phyloP scores from a whole-genome alignment of 768 basidiomycete genomes.

The Phylloporus sp. region DNA sequence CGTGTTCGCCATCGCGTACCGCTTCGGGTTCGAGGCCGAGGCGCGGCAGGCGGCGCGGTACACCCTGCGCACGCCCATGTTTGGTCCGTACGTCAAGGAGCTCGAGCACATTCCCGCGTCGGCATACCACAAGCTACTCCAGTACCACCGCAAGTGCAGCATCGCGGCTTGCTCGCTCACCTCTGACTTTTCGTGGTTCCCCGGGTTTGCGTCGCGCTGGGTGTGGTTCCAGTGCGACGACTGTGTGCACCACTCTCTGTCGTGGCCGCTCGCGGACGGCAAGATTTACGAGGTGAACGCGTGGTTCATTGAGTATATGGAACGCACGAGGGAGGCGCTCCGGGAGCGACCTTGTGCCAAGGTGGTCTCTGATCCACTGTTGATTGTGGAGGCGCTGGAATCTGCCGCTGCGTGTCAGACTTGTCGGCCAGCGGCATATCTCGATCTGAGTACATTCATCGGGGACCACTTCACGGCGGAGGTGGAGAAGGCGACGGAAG shows the following conservation, averaged over 20 bases:
- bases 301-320: constrained; percentile 36
- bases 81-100: constrained; percentile 33
- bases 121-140: constrained; percentile 34
- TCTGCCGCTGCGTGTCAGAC: constrained; percentile 24
- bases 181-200: constrained; percentile 36
- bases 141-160: constrained; percentile 35
- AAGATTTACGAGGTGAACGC: constrained; percentile 35
- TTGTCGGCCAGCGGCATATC: constrained; percentile 29
- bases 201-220: constrained; percentile 33
- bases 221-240: constrained; percentile 39
- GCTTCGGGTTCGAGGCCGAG: constrained; percentile 33
- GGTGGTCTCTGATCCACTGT: constrained; percentile 26
- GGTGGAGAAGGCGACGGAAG: constrained; percentile 28
- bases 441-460: constrained; percentile 32
- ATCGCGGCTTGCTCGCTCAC: constrained; percentile 29
- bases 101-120: constrained; percentile 37
- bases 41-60: constrained; percentile 33
- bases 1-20: constrained; percentile 38
- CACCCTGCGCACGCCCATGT: constrained; percentile 35
- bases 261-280: constrained; percentile 33
- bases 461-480: constrained; percentile 29
- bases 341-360: constrained; percentile 31
- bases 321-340: constrained; percentile 27
- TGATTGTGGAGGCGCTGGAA: constrained; percentile 31
- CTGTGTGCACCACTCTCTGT: constrained; percentile 31